Conservation (phyloP, 78 protist genomes). For the Dictyostelium firmibasis region DNA sequence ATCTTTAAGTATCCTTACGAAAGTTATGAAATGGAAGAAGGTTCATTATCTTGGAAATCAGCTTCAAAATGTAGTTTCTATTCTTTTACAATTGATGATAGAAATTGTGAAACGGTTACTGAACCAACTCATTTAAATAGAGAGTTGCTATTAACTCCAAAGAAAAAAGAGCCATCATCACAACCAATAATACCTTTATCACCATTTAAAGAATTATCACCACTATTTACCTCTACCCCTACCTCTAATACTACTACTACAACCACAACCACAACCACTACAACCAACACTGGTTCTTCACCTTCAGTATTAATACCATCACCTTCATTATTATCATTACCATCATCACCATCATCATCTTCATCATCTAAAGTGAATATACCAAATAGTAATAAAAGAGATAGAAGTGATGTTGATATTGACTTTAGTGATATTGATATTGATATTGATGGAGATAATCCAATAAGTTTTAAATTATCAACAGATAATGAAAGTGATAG, state of each 20-base stretch:
- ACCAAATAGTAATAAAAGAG: background rate
- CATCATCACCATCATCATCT: background rate
- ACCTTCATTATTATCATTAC: background rate
- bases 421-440: background rate
- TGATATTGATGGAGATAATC: background rate
- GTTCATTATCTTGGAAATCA: constrained; percentile 7
- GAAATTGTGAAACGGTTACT: background rate
- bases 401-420: background rate
- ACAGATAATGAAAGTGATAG: background rate
- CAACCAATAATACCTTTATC: background rate
- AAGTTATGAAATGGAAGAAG: constrained; percentile 41
- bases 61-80: background rate
- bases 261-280: background rate
- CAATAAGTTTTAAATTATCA: background rate
- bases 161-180: background rate
- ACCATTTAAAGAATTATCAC: background rate
- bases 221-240: background rate
- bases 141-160: background rate
- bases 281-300: background rate
- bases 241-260: background rate
- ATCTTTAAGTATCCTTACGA: constrained; percentile 30
- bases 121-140: background rate
- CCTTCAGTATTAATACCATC: background rate
- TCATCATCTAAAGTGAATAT: background rate
- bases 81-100: constrained; percentile 12